Percentiles rank a stretch among this genome's conserved stretches.
These are phyloP conservation scores for Xylariaceae sp. DNA, from an alignment of 2,329 filamentous ascomycete species.

Conservation along the genomic window DNA sequence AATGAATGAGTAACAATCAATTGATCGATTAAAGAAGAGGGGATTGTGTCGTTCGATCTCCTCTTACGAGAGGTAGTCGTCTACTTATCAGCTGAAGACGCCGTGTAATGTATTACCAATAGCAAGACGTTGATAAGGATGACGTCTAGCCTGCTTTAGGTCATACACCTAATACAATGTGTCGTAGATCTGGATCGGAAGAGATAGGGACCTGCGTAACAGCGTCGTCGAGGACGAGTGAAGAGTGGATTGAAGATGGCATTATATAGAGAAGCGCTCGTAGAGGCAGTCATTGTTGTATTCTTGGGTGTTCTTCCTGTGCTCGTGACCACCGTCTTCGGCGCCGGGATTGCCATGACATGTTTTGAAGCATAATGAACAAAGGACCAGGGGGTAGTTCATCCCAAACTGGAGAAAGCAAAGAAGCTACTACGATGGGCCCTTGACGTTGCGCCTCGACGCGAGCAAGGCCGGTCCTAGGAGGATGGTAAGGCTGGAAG, in stretches of 20 bases:
- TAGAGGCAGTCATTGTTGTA: not conserved
- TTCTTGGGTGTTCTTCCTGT: not conserved
- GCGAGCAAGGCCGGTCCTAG: slow-evolving; percentile 17
- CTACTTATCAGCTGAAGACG: slow-evolving; percentile 11
- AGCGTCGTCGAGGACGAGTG: not conserved
- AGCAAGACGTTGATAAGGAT: slow-evolving; percentile 6
- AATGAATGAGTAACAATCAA: too few species aligned
- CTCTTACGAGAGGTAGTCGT: not conserved
- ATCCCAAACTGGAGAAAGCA: slow-evolving; percentile 3
- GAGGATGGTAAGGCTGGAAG: slow-evolving; percentile 17
- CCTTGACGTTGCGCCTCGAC: slow-evolving; percentile 4
- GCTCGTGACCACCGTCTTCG: slow-evolving; percentile 20
- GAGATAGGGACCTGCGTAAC: too few species aligned
- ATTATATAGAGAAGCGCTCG: slow-evolving; percentile 18
- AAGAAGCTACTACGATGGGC: slow-evolving; percentile 9
- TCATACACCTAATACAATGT: slow-evolving; percentile 1
- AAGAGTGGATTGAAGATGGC: not conserved
- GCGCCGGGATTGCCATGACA: slow-evolving; percentile 24
- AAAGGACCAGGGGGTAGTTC: not conserved
- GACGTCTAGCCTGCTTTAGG: not conserved
- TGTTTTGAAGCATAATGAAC: slow-evolving; percentile 23
- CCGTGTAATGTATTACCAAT: slow-evolving; percentile 10
- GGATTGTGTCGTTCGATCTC: not conserved
- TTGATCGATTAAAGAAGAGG: not conserved
- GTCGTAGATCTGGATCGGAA: not conserved